These are phyloP conservation scores for Wickerhamomyces strasburgensis DNA, from an alignment of 805 yeast species.

Conservation along the genomic window DNA sequence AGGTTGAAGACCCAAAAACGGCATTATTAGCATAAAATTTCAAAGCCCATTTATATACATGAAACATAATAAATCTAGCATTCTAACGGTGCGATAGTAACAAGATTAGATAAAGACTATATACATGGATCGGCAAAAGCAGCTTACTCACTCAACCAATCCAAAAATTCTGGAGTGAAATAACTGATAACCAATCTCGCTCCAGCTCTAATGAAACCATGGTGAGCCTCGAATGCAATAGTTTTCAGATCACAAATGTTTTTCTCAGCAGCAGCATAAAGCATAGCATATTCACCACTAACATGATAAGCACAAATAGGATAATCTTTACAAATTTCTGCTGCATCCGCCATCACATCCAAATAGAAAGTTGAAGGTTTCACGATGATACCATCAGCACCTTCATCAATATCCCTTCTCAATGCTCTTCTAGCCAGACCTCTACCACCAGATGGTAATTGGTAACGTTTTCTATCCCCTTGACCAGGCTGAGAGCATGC, in stretches of 20 bases:
- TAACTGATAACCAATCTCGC: constrained; percentile 88
- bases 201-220: constrained; percentile 93
- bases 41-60: too few species aligned
- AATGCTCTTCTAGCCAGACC: constrained; percentile 94
- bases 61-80: too few species aligned
- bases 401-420: constrained; percentile 80
- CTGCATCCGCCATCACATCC: constrained; percentile 86
- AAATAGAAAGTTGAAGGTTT: constrained; percentile 95
- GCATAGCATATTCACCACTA: constrained; percentile 95
- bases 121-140: too few species aligned
- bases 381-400: constrained; percentile 92
- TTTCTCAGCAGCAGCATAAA: constrained; percentile 97
- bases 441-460: constrained; percentile 86
- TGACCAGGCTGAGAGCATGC: constrained; percentile 86
- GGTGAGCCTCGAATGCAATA: constrained; percentile 77
- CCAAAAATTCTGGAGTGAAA: constrained; percentile 92
- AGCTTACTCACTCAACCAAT: constrained; percentile 61
- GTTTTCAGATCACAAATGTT: constrained; percentile 82
- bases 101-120: too few species aligned
- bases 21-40: constrained; percentile 17
- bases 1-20: constrained; percentile 15
- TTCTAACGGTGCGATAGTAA: too few species aligned
- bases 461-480: constrained; percentile 92
- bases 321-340: constrained; percentile 71
- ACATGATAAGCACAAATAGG: constrained; percentile 96